Conservation (phyloP, 169 alveolate species). For the Plasmodium blacklocki region DNA sequence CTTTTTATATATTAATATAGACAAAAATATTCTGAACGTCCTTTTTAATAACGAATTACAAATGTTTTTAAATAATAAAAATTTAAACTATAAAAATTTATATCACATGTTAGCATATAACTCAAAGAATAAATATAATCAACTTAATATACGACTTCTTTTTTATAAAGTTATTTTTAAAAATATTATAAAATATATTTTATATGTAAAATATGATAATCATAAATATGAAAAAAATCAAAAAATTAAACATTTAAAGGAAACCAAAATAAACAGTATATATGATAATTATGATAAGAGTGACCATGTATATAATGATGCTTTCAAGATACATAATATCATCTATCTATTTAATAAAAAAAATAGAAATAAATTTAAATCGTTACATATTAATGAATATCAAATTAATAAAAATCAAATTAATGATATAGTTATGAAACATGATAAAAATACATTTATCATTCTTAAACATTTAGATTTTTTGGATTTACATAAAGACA, state of each 20-base stretch:
- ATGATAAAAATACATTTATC: slow-evolving; percentile 24
- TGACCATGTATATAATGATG: neutral
- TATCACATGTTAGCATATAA: slow-evolving; percentile 14
- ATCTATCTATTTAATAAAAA: slow-evolving; percentile 15
- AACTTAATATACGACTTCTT: slow-evolving; percentile 21
- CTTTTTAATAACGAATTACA: slow-evolving; percentile 37
- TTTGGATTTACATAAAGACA: slow-evolving; percentile 5
- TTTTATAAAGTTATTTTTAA: slow-evolving; percentile 24
- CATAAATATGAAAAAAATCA: no score
- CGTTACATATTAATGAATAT: slow-evolving; percentile 30
- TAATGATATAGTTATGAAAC: neutral
- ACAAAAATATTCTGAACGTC: slow-evolving; percentile 15
- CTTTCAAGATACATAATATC: neutral
- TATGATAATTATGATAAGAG: neutral
- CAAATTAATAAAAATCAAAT: slow-evolving; percentile 5
- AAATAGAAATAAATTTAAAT: slow-evolving; percentile 13
- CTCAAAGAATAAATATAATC: slow-evolving; percentile 1
- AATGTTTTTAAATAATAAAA: slow-evolving; percentile 18
- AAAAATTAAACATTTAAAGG: no score
- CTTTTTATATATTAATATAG: slow-evolving; percentile 34
- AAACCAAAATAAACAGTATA: no score
- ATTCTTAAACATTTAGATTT: slow-evolving; percentile 34
- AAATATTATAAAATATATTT: slow-evolving; percentile 14
- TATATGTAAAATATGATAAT: neutral
- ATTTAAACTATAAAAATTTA: slow-evolving; percentile 21